Evolutionary conservation across 2,329 filamentous ascomycete genomes (phyloP).

Genomic region (Fusarium sp.): DNA sequence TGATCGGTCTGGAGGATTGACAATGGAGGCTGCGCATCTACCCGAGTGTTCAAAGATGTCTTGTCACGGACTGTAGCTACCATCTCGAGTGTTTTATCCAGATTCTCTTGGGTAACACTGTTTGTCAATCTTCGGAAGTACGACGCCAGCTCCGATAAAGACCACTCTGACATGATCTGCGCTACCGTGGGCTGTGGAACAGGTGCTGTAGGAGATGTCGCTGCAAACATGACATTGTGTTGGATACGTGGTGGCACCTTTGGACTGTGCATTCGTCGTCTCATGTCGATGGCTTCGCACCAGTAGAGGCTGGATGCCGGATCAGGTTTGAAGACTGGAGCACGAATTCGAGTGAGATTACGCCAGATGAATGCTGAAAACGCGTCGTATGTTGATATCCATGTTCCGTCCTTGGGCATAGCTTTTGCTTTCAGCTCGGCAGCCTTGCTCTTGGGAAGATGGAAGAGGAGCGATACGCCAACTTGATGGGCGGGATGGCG

Average conservation of each 20-base stretch:
- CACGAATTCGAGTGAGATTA: conserved; percentile 49
- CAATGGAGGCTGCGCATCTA: conserved; percentile 51
- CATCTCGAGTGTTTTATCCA: conserved; percentile 45
- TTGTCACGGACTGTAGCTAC: conserved; percentile 53
- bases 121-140: conserved; percentile 54
- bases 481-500: conserved; percentile 46
- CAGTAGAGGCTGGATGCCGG: conserved; percentile 46
- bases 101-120: conserved; percentile 46
- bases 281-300: conserved; percentile 55
- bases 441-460: conserved; percentile 57
- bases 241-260: conserved; percentile 49
- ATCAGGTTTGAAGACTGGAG: conserved; percentile 48
- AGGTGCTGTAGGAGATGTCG: conserved; percentile 41
- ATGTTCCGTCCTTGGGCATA: conserved; percentile 47
- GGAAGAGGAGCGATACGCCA: conserved; percentile 51
- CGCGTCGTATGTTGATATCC: conserved; percentile 61
- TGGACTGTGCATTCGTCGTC: conserved; percentile 48
- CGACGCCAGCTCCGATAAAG: conserved; percentile 49
- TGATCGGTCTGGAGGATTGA: conserved; percentile 51
- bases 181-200: conserved; percentile 45
- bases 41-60: conserved; percentile 46
- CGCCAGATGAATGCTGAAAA: conserved; percentile 57
- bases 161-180: conserved; percentile 51
- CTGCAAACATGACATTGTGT: conserved; percentile 50
- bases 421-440: conserved; percentile 53